phyloP scores from a whole-genome alignment of 345 rosid species.

The Psidium guajava region DNA sequence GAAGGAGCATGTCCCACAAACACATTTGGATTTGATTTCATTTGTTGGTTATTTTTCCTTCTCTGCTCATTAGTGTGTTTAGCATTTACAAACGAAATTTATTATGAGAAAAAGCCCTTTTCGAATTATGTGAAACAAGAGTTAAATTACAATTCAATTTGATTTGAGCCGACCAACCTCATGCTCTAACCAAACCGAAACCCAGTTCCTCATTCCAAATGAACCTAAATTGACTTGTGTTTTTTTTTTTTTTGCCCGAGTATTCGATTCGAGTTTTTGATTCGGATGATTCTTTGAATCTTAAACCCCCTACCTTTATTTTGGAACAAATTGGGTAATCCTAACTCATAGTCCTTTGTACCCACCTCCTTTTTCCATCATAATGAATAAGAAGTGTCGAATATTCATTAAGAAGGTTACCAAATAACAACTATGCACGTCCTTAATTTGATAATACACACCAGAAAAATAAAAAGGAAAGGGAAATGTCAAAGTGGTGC shows the following conservation, averaged over 20 bases:
- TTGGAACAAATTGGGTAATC: not conserved
- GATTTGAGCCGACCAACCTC: not conserved
- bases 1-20: not conserved
- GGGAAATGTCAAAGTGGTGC: not conserved
- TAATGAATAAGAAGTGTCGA: not conserved
- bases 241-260: not conserved
- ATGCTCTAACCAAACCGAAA: not conserved
- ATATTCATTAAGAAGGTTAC: not conserved
- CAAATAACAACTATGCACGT: not conserved
- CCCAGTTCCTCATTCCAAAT: not conserved
- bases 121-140: not conserved
- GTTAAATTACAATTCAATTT: not conserved
- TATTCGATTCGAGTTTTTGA: not conserved
- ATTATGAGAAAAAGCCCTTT: not conserved
- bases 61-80: not conserved
- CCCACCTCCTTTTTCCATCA: not conserved
- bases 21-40: not conserved
- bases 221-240: not conserved
- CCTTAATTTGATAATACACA: not conserved
- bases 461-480: not conserved
- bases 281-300: not conserved
- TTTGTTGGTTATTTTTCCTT: not conserved
- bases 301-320: not conserved
- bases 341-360: not conserved
- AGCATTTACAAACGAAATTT: not conserved